Evolutionary conservation across 192 early-diverging fungal genomes (phyloP), one percentile per base, ranked within the genome.

Genomic region (Bifiguratus adelaidae): DNA sequence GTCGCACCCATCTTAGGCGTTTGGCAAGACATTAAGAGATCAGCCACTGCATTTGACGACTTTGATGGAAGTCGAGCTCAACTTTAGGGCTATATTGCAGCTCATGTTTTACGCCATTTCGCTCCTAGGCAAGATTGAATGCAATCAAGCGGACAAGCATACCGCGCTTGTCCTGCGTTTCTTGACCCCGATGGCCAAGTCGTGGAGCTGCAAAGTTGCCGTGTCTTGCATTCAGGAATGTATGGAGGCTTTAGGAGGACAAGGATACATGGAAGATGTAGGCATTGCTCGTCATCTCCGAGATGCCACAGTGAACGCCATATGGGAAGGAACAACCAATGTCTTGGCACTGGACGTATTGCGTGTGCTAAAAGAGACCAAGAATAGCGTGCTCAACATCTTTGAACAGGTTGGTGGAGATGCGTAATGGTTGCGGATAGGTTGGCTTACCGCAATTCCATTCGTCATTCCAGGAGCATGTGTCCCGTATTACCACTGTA

Each of bases 251-350:
- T 53, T 76, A 20, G 84, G 84, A 32, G 84, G 84, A 1, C 71
- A 80, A 43, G 84, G 84, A 0, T 86, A 86, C 50, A 85, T 86
- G 66, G 84, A 86, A 51, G 80, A 85, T 32, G 66, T 66, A 5
- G 80, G 80, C 8, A 68, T 83, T 41, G 74, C 65, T 2, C 55
- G 68, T 7, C 52, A 61, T 0, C 51, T 82, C 42, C 59, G 80
- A n/a, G 78, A 86, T 47, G 60, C 76, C 0, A 51, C 65, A 44
- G 82, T 86, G n/a, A 77, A 79, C 49, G 59, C 67, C 3, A 85
- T 86, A 38, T 86, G 84, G 84, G 84, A 86, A 30, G 84, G 84
- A 4, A 85, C 84, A 0, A 74, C 82, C 0, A 84, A 84, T 41
- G 71, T 86, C 2, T 52, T 81, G 16, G 65, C 78, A 1, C 54